These are phyloP conservation scores for Sugiyamaella americana DNA, from an alignment of 805 yeast genomes.

Conservation along the genomic window DNA sequence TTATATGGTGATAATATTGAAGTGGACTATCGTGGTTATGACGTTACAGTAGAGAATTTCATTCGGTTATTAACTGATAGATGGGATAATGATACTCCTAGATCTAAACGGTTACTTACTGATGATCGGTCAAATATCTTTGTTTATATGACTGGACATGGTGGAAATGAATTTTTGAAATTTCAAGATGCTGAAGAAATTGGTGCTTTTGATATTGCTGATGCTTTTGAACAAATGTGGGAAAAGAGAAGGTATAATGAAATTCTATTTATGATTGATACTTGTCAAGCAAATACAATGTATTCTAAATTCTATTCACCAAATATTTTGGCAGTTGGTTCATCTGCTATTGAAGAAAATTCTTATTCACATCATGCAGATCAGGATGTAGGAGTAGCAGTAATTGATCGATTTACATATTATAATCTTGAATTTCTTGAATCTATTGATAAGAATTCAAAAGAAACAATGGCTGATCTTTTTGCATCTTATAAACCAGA, in stretches of 20 bases:
- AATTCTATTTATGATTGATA: slow-evolving; percentile 94
- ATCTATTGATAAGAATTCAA: slow-evolving; percentile 66
- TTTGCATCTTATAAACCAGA: slow-evolving; percentile 80
- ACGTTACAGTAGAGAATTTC: slow-evolving; percentile 95
- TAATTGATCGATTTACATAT: slow-evolving; percentile 93
- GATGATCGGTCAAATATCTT: slow-evolving; percentile 93
- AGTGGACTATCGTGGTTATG: slow-evolving; percentile 96
- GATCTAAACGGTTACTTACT: slow-evolving; percentile 82
- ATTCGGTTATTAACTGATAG: slow-evolving; percentile 89
- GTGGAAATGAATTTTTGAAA: slow-evolving; percentile 94
- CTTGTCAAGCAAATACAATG: slow-evolving; percentile 99
- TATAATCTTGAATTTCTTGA: slow-evolving; percentile 86
- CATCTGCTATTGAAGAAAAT: slow-evolving; percentile 79
- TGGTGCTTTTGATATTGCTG: slow-evolving; percentile 91
- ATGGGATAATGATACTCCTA: slow-evolving; percentile 91
- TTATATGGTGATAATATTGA: slow-evolving; percentile 91
- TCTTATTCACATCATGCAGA: slow-evolving; percentile 96
- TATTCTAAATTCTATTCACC: slow-evolving; percentile 89
- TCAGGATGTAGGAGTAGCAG: slow-evolving; percentile 93
- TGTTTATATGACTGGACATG: slow-evolving; percentile 96
- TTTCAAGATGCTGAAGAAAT: slow-evolving; percentile 99
- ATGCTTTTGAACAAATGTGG: slow-evolving; percentile 95
- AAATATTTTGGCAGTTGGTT: slow-evolving; percentile 86
- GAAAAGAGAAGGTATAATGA: slow-evolving; percentile 94
- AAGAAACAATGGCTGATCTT: slow-evolving; percentile 70